Percentiles rank a stretch among this genome's conserved stretches.
Conservation (phyloP, 352 stramenopile genomes). For the Phytophthora sansomeana region DNA sequence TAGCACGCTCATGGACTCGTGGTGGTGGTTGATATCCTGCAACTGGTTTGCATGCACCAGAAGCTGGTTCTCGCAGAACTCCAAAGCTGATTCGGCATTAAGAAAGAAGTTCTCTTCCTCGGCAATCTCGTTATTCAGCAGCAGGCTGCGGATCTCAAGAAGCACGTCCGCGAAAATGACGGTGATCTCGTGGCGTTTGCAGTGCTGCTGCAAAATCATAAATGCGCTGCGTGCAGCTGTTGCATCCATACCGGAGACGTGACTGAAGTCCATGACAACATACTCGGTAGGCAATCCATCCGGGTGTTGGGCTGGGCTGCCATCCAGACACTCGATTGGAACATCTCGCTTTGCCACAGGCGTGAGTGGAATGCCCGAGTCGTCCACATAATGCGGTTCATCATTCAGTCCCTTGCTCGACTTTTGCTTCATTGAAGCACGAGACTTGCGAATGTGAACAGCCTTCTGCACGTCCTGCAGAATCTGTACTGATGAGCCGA, state of each 20-base stretch:
- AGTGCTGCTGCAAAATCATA: constrained; percentile 87
- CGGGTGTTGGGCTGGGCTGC: constrained; percentile 52
- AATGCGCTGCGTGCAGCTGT: constrained; percentile 84
- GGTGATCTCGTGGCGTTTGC: constrained; percentile 70
- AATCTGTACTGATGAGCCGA: constrained; percentile 86
- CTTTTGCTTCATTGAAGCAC: constrained; percentile 28
- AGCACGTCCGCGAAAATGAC: constrained; percentile 79
- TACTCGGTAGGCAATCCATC: constrained; percentile 78
- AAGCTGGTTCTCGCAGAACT: constrained; percentile 81
- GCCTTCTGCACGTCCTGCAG: constrained; percentile 82
- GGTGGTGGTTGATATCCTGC: constrained; percentile 39
- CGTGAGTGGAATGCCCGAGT: constrained; percentile 56
- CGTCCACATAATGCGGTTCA: constrained; percentile 28
- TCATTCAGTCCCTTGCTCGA: constrained; percentile 24
- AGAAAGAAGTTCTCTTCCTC: constrained; percentile 70
- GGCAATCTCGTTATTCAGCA: constrained; percentile 81
- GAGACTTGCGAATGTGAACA: constrained; percentile 66
- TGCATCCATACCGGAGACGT: constrained; percentile 90
- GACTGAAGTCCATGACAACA: constrained; percentile 91
- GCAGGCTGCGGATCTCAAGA: constrained; percentile 68
- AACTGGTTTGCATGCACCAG: constrained; percentile 46
- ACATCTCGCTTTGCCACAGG: constrained; percentile 59
- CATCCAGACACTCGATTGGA: constrained; percentile 76
- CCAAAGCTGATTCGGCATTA: constrained; percentile 76
- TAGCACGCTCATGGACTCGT: constrained; percentile 71